phyloP scores from a whole-genome alignment of 1,284 basidiomycete genomes.

The Ustilago nuda region DNA sequence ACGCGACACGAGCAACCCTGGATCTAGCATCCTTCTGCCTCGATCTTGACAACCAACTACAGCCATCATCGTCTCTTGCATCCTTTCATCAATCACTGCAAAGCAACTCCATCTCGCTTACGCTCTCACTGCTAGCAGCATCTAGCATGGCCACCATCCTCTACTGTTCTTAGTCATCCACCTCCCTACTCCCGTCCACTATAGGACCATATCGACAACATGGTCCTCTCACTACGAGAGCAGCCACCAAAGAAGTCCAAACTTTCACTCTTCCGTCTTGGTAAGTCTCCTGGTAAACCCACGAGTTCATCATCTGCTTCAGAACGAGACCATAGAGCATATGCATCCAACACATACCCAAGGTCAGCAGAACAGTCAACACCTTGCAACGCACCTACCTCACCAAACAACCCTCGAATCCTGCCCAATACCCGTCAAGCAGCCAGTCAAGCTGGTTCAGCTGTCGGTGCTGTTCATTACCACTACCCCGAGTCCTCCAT shows the following conservation, averaged over 20 bases:
- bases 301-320: neutral
- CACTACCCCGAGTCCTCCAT: conserved; percentile 11
- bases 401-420: neutral
- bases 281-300: conserved; percentile 20
- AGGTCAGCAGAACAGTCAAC: neutral
- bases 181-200: neutral
- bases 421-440: conserved; percentile 4
- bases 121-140: neutral
- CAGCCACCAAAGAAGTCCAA: conserved; percentile 39
- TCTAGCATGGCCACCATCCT: neutral
- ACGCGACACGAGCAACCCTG: neutral
- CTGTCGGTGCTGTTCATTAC: conserved; percentile 10
- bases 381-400: neutral
- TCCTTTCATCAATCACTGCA: neutral
- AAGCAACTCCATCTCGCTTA: neutral
- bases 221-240: conserved; percentile 32
- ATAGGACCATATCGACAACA: conserved; percentile 2
- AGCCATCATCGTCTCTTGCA: neutral
- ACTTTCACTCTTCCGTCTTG: conserved; percentile 47
- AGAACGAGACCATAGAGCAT: neutral
- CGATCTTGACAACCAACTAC: neutral
- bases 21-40: neutral
- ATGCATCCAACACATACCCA: neutral
- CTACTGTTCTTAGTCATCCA: neutral
- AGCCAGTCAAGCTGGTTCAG: neutral